Base-by-base conservation (phyloP, 495 filamentous ascomycete genomes). In the Aeminium ludgeri region DNA sequence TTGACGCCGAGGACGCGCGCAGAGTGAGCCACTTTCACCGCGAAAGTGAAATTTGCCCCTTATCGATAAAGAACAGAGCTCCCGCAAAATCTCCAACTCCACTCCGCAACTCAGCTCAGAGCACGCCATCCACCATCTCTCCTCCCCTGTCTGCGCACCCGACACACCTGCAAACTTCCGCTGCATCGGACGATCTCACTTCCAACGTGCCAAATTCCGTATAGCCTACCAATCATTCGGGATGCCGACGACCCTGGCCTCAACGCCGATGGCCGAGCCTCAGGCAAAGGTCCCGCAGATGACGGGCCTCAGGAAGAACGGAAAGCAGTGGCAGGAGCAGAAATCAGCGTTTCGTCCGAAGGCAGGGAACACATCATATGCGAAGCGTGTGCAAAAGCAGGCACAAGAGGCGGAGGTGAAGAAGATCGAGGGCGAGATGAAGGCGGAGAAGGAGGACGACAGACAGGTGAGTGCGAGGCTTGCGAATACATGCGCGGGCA, bases 361-460 rank as follows among this genome's bases (percentile, higher is more conserved):
- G 1, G 69, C 76, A 6, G 81, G 82, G 19, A 64, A 82, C 51
- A 82, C 72, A 12, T 74, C 83, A 0, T 97, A 80, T 57, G 74
- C 77, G 45, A 74, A 84, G 56, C 77, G 87, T 29, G 58, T 72
- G 25, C 73, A 73, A 49, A 58, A 69, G 29, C 69, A 79, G 37
- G 71, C 72, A 40, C 70, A 75, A 6, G 64, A 77, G 41, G 68
- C 75, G 1, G 73, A 78, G 2, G 72, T 79, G 45, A 97, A 93
- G 63, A 80, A 85, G 15, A 80, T 78, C 41, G 89, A 96, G 61
- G 81, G 78, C 55, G 86, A 94, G 56, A 76, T 97, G 76, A 94
- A 89, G 63, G 81, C 83, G 4, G 89, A 96, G 64, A 93, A 91
- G 58, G 84, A 92, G 55, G 73, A 76, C 7, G 83, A 81, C 55